These are phyloP conservation scores for Actinomucor elegans DNA, from an alignment of 371 early-diverging fungal genomes.

Conservation along the genomic window DNA sequence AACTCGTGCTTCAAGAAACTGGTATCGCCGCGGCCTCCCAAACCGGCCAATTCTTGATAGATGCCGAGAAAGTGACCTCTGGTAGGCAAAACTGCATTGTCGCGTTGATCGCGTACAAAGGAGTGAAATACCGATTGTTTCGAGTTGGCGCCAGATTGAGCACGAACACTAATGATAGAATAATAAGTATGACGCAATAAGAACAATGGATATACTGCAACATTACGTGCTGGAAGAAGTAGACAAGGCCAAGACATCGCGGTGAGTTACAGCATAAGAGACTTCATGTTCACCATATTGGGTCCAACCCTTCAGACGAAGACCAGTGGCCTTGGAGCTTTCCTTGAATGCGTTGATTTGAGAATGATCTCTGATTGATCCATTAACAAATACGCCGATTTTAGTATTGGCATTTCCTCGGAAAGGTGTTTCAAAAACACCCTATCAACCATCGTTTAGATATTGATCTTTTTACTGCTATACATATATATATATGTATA, in stretches of 20 bases:
- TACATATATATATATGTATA: not conserved
- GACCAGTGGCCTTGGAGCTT: constrained; percentile 25
- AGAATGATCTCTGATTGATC: constrained; percentile 42
- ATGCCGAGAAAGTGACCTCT: constrained; percentile 62
- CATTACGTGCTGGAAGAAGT: constrained; percentile 71
- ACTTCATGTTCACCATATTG: constrained; percentile 65
- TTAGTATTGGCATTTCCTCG: constrained; percentile 32
- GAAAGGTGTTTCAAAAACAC: constrained; percentile 34
- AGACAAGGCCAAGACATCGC: constrained; percentile 67
- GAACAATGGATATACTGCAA: not conserved
- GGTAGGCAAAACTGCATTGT: constrained; percentile 74
- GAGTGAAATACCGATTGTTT: constrained; percentile 77
- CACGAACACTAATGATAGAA: constrained; percentile 65
- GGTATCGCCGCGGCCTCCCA: constrained; percentile 83
- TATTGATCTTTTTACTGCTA: not conserved
- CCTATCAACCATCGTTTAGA: not conserved
- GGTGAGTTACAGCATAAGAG: constrained; percentile 66
- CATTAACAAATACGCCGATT: constrained; percentile 36
- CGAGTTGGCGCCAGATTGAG: constrained; percentile 78
- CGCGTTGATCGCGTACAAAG: constrained; percentile 70
- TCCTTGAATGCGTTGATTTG: constrained; percentile 36
- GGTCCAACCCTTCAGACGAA: constrained; percentile 44
- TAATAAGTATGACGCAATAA: not conserved
- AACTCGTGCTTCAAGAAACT: constrained; percentile 69
- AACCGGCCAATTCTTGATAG: constrained; percentile 46